Evolutionary conservation across 495 filamentous ascomycete species (phyloP).

Genomic region (Tuber borchii): DNA sequence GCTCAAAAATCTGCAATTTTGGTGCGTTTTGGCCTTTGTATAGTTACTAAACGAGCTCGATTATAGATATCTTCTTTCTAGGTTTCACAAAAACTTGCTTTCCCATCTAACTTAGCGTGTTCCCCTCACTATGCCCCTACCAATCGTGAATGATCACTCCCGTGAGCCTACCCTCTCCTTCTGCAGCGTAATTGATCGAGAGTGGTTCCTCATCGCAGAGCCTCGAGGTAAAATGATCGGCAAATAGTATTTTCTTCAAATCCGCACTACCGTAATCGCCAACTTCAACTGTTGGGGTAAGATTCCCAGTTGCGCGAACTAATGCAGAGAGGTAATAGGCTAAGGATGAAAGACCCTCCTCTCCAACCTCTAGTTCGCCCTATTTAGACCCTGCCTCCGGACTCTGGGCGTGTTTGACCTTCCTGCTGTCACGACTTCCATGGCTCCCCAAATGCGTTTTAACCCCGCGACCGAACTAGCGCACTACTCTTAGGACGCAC

Average conservation of each 20-base stretch:
- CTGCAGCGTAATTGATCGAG: conserved; percentile 76
- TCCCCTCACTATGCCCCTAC: conserved; percentile 55
- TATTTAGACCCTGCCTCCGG: conserved; percentile 34
- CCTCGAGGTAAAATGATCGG: conserved; percentile 76
- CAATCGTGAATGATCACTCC: conserved; percentile 71
- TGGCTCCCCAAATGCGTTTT: conserved; percentile 22
- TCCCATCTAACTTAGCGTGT: conserved; percentile 43
- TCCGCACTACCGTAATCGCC: conserved; percentile 90
- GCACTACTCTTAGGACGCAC: conserved; percentile 73
- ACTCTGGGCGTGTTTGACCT: conserved; percentile 52
- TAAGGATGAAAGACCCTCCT: conserved; percentile 53
- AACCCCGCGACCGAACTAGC: conserved; percentile 33
- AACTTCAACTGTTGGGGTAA: conserved; percentile 84
- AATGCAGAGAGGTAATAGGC: conserved; percentile 69
- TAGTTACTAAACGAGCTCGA: no score
- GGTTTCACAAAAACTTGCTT: conserved; percentile 62
- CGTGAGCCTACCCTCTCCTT: conserved; percentile 78
- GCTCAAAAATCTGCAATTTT: no score
- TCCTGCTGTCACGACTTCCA: conserved; percentile 49
- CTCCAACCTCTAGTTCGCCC: conserved; percentile 22
- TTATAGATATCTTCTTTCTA: conserved; percentile 68
- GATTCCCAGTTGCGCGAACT: conserved; percentile 65
- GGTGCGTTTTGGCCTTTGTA: no score
- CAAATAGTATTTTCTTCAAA: conserved; percentile 72
- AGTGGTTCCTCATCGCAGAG: conserved; percentile 90